Conservation (phyloP, 2,329 filamentous ascomycete species). For the Penicillium olsonii region DNA sequence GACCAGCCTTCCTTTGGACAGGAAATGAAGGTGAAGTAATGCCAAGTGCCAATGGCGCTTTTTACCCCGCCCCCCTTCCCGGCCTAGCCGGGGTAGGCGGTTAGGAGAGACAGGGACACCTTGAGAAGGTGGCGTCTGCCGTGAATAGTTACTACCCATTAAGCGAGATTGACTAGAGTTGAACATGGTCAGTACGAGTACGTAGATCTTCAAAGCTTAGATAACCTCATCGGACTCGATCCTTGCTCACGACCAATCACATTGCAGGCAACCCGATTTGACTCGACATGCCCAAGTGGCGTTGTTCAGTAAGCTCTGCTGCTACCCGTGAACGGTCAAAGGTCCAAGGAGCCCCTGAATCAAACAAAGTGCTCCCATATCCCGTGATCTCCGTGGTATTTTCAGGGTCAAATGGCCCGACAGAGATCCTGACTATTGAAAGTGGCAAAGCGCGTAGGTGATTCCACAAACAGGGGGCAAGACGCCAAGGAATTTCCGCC, state of each 20-base stretch:
- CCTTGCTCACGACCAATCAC: background rate
- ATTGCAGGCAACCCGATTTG: background rate
- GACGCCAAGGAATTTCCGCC: constrained; percentile 6
- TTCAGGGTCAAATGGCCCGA: too few species aligned
- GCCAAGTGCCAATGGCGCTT: constrained; percentile 2
- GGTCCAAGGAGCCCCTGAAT: too few species aligned
- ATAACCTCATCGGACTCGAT: background rate
- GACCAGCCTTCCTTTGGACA: background rate
- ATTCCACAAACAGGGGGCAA: background rate
- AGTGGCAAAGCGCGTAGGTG: background rate
- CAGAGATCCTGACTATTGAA: background rate
- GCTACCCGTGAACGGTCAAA: too few species aligned
- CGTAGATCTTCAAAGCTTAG: background rate
- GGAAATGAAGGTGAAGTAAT: constrained; percentile 2
- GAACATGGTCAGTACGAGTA: background rate
- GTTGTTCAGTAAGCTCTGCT: background rate
- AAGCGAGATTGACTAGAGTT: background rate
- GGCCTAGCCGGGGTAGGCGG: constrained; percentile 2
- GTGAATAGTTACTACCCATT: background rate
- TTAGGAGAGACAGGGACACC: background rate
- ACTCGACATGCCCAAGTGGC: background rate
- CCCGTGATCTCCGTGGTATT: too few species aligned
- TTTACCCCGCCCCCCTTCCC: constrained; percentile 3
- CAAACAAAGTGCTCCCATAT: too few species aligned
- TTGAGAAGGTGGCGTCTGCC: too few species aligned